Base-by-base conservation (phyloP, 1,284 basidiomycete species). In the Cystobasidium slooffiae region DNA sequence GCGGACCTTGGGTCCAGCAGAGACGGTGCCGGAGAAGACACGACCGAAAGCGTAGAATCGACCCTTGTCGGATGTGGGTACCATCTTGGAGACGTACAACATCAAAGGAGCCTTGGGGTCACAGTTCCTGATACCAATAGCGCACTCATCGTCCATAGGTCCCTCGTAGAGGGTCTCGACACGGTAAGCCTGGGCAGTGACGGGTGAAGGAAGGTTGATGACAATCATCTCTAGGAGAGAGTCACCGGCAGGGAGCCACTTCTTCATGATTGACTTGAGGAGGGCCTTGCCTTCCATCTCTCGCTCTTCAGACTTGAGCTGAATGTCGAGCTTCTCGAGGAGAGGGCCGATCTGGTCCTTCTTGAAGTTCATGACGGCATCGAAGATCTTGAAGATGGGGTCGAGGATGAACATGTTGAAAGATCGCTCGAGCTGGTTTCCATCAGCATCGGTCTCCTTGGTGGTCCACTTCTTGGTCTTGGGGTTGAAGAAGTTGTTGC, bases 21-120 rank as follows among this genome's bases (percentile, higher is more conserved):
- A 89, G 82, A 98, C 94, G 79, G 94, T 98, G 84, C 97, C 97
- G 77, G 97, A 94, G 89, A 99, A 99, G 87, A 99, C 91, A 89
- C 97, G 97, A 86, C 97, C 97, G 85, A 99, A 99, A 79, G 97
- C 97, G 86, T 99, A 99, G 92, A 99, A 99, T 79, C 97, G 95
- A 82, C 97, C 97, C 87, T 99, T 99, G 86, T 99, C 97, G 81
- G 96, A 97, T 75, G 97, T 99, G 78, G 97, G 97, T 80, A 99
- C 96, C 97, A 99, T 99, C 90, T 99, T 99, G 81, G 97, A 99
- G 86, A 99, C 88, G 86, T 99, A 99, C 80, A 97, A 89, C 84
- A 99, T 95, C 79, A 99, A 91, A 79, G 97, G 97, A 78, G 90
- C 97, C 78, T 91, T 92, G 84, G 97, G 91, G 86, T 99, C 93